A percentile compares a stretch with the other conserved stretches of the same genome.
Conservation (phyloP, 2,329 filamentous ascomycete species). For the Atkinsonella hypoxylon region DNA sequence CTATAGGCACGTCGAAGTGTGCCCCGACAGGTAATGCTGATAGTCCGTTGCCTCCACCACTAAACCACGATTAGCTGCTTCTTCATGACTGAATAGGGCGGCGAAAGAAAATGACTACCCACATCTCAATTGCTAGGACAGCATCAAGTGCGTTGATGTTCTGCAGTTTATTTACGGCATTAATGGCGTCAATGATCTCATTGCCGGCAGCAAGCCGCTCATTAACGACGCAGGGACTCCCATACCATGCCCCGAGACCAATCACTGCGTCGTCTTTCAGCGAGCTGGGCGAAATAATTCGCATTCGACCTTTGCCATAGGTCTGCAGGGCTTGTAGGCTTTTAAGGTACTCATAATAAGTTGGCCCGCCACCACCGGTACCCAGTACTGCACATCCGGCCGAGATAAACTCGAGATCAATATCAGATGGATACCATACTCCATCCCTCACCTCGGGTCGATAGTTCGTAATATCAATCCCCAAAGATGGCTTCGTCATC, state of each 20-base stretch:
- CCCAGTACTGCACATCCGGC: slow-evolving; percentile 25
- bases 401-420: slow-evolving; percentile 23
- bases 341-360: slow-evolving; percentile 32
- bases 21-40: slow-evolving; percentile 20
- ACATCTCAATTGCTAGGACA: slow-evolving; percentile 27
- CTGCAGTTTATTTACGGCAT: slow-evolving; percentile 21
- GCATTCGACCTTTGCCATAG: slow-evolving; percentile 21
- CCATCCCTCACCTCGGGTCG: slow-evolving; percentile 19
- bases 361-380: slow-evolving; percentile 25
- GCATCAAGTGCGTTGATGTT: slow-evolving; percentile 21
- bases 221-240: slow-evolving; percentile 28
- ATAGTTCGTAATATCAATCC: slow-evolving; percentile 19
- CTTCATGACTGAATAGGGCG: no score
- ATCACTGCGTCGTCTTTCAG: slow-evolving; percentile 26
- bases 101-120: slow-evolving; percentile 8
- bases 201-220: slow-evolving; percentile 24
- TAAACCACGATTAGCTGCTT: slow-evolving; percentile 6
- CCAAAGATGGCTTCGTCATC: slow-evolving; percentile 19
- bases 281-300: slow-evolving; percentile 25
- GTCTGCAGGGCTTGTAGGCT: slow-evolving; percentile 25
- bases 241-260: slow-evolving; percentile 33
- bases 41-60: slow-evolving; percentile 27
- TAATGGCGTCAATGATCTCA: slow-evolving; percentile 25
- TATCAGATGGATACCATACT: slow-evolving; percentile 24
- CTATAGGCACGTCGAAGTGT: slow-evolving; percentile 24